These are phyloP conservation scores for Curvularia spicifera DNA, from an alignment of 2,329 filamentous ascomycete genomes.

Conservation along the genomic window DNA sequence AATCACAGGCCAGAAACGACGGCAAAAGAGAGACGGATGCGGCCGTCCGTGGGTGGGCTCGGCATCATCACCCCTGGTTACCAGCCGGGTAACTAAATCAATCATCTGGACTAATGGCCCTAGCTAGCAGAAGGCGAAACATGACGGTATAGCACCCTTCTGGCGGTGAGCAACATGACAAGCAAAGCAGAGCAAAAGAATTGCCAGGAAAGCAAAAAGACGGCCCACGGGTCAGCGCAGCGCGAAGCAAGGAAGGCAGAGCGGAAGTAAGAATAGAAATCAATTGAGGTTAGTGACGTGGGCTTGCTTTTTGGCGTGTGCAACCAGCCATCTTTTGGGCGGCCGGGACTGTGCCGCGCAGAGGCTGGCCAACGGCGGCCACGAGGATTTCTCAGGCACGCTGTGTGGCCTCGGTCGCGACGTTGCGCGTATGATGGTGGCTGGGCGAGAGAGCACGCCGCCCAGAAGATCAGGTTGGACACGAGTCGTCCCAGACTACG, in stretches of 20 bases:
- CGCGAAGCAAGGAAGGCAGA: neutral
- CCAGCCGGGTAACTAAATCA: constrained; percentile 16
- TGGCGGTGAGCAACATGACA: constrained; percentile 12
- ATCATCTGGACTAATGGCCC: neutral
- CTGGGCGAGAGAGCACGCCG: neutral
- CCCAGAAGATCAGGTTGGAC: neutral
- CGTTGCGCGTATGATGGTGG: constrained; percentile 14
- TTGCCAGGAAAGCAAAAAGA: neutral
- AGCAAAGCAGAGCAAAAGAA: neutral
- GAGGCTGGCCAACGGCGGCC: constrained; percentile 18
- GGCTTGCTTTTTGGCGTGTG: constrained; percentile 9
- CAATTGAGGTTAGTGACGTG: neutral
- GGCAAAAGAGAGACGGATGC: constrained; percentile 18
- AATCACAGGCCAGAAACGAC: constrained; percentile 19
- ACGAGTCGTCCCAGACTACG: neutral
- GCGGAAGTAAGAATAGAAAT: constrained; percentile 12
- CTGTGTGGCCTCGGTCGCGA: constrained; percentile 11
- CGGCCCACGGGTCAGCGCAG: neutral
- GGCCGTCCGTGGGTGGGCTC: constrained; percentile 19
- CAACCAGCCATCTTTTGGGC: constrained; percentile 11
- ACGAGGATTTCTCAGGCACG: constrained; percentile 17
- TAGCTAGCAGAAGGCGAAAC: constrained; percentile 8
- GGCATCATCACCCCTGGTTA: constrained; percentile 26
- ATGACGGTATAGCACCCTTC: constrained; percentile 12
- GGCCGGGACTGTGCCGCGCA: constrained; percentile 3